These are phyloP conservation scores for Lithospermum erythrorhizon DNA, from an alignment of 257 asterid species.

Conservation along the genomic window DNA sequence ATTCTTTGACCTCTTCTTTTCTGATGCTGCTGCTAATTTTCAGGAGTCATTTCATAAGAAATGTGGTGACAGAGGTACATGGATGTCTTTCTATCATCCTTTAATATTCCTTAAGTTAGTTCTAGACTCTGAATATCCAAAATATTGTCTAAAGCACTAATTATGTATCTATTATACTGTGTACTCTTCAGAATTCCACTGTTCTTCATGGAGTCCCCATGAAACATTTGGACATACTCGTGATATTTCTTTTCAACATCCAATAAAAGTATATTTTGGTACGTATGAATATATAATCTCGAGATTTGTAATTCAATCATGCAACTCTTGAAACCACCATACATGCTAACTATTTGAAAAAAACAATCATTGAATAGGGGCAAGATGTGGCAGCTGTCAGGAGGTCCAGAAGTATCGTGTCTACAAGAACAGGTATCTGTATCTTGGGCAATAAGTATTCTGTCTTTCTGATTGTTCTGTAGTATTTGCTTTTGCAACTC, in stretches of 20 bases:
- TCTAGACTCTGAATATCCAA: background rate
- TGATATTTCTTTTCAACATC: slow-evolving; percentile 82
- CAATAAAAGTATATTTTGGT: slow-evolving; percentile 91
- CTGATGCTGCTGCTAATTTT: slow-evolving; percentile 53
- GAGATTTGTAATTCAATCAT: background rate
- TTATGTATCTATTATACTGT: slow-evolving; percentile 5
- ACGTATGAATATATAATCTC: slow-evolving; percentile 6
- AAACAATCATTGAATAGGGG: slow-evolving; percentile 34
- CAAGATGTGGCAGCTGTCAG: slow-evolving; percentile 68
- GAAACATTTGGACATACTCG: slow-evolving; percentile 66
- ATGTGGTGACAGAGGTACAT: slow-evolving; percentile 94
- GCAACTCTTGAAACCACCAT: slow-evolving; percentile 1
- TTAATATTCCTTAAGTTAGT: background rate
- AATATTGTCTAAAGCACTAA: background rate
- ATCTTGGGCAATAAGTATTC: slow-evolving; percentile 2
- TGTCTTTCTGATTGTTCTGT: slow-evolving; percentile 4
- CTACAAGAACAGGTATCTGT: slow-evolving; percentile 40
- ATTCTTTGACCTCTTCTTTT: slow-evolving; percentile 66
- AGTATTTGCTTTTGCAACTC: slow-evolving; percentile 5
- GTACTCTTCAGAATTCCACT: slow-evolving; percentile 50
- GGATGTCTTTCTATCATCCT: slow-evolving; percentile 3
- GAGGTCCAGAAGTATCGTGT: slow-evolving; percentile 59
- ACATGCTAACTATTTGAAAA: background rate
- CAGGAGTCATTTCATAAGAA: slow-evolving; percentile 64
- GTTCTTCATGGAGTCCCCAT: slow-evolving; percentile 64